phyloP scores from a whole-genome alignment of 495 filamentous ascomycete genomes.

The Coniosporium apollinis region DNA sequence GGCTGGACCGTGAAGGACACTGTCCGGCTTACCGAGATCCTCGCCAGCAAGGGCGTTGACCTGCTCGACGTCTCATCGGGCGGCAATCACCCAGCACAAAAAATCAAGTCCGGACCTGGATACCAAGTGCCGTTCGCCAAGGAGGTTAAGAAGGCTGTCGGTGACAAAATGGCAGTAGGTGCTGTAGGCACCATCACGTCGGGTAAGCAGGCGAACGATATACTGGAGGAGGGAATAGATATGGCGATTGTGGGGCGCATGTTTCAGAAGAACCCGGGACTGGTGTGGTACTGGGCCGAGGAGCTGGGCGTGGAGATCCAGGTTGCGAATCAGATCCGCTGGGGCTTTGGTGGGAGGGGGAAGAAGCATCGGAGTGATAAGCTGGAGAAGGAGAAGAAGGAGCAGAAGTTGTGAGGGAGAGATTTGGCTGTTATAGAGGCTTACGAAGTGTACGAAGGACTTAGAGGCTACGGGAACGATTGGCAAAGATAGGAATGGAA shows the following conservation, averaged over 20 bases:
- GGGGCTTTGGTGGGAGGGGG: constrained; percentile 33
- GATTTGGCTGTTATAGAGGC: too few relatives aligned
- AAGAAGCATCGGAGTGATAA: constrained; percentile 4
- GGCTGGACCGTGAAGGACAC: constrained; percentile 51
- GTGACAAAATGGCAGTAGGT: constrained; percentile 42
- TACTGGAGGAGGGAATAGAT: constrained; percentile 32
- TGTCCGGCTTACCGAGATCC: constrained; percentile 41
- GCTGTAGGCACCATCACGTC: constrained; percentile 58
- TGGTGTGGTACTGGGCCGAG: constrained; percentile 54
- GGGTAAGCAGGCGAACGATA: constrained; percentile 21
- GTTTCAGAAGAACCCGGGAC: constrained; percentile 52
- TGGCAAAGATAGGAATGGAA: too few relatives aligned
- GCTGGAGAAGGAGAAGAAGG: background rate
- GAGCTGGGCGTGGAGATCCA: constrained; percentile 45
- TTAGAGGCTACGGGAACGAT: too few relatives aligned
- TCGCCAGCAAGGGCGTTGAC: constrained; percentile 52
- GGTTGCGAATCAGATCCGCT: constrained; percentile 50
- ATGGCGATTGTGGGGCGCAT: constrained; percentile 41
- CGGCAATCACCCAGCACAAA: constrained; percentile 44
- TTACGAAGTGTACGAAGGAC: too few relatives aligned
- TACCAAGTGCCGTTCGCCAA: constrained; percentile 54
- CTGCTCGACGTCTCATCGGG: constrained; percentile 59
- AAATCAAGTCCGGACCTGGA: constrained; percentile 39
- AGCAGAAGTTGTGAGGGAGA: too few relatives aligned
- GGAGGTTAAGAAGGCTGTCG: constrained; percentile 35